A percentile compares a stretch with the other conserved stretches of the same genome.
Evolutionary conservation across 2,329 filamentous ascomycete species (phyloP).

Genomic region (Penicillium sp.): DNA sequence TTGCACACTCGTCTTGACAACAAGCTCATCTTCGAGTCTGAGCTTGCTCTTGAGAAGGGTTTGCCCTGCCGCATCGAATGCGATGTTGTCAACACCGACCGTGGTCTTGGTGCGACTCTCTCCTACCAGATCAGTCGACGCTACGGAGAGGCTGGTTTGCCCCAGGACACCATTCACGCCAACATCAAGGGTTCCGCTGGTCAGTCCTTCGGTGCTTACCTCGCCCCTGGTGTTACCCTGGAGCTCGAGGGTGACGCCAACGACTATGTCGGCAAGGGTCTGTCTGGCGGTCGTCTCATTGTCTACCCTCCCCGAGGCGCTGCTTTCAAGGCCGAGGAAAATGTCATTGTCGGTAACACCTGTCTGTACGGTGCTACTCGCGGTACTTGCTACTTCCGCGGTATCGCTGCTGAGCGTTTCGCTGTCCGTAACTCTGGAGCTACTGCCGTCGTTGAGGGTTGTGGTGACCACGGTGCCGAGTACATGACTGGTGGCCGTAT

Average conservation of each 20-base stretch:
- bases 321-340: constrained; percentile 95
- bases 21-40: constrained; percentile 94
- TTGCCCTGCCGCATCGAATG: constrained; percentile 91
- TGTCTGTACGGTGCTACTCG: constrained; percentile 92
- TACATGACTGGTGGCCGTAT: constrained; percentile 98
- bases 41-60: constrained; percentile 91
- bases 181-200: constrained; percentile 96
- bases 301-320: constrained; percentile 89
- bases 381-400: constrained; percentile 94
- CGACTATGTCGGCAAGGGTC: constrained; percentile 94
- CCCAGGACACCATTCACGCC: constrained; percentile 90
- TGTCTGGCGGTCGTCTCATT: constrained; percentile 90
- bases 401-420: constrained; percentile 93
- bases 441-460: constrained; percentile 92
- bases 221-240: constrained; percentile 89
- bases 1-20: constrained; percentile 93
- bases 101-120: constrained; percentile 87
- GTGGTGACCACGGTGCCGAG: constrained; percentile 95
- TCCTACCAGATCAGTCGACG: constrained; percentile 95
- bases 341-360: constrained; percentile 88
- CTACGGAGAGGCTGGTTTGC: constrained; percentile 85
- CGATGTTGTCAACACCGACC: constrained; percentile 95
- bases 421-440: constrained; percentile 96
- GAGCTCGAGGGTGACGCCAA: constrained; percentile 96
- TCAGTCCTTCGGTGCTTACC: constrained; percentile 93